Percentiles rank a stretch among this genome's conserved stretches.
phyloP scores from a whole-genome alignment of 345 rosid species.

The Citrus cavaleriei region DNA sequence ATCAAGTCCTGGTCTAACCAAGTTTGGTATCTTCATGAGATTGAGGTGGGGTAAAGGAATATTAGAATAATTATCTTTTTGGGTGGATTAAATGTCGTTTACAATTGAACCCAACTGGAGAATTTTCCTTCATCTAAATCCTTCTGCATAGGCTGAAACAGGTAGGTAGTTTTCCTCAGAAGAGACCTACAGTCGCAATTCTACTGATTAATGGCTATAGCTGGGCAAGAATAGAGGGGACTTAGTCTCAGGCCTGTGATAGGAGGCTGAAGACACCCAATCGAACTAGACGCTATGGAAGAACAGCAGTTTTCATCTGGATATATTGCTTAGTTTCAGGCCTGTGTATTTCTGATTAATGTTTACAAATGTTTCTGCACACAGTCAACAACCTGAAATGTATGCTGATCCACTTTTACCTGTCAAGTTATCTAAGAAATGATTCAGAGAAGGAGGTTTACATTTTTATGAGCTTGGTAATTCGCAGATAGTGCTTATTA shows the following conservation, averaged over 20 bases:
- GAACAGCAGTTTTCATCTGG: neutral
- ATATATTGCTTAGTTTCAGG: too few relatives aligned
- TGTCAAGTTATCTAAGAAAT: neutral
- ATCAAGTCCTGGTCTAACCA: neutral
- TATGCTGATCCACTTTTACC: neutral
- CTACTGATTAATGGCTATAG: neutral
- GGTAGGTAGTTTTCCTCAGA: neutral
- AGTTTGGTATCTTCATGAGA: neutral
- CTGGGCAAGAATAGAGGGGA: neutral
- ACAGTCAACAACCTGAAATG: neutral
- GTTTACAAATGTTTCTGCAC: neutral
- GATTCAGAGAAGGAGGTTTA: neutral
- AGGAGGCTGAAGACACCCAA: neutral
- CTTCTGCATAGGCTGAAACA: neutral
- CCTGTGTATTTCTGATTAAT: neutral
- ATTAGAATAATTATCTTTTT: neutral
- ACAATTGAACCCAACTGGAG: neutral
- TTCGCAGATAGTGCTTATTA: neutral
- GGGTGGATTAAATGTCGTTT: neutral
- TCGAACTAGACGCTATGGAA: neutral
- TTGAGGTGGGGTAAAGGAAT: neutral
- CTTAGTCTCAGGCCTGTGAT: neutral
- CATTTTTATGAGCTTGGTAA: neutral
- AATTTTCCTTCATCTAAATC: neutral
- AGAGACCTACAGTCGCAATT: neutral